Percentiles rank a stretch among this genome's conserved stretches.
phyloP scores from a whole-genome alignment of 306 rosid species.

The Glycine soja region DNA sequence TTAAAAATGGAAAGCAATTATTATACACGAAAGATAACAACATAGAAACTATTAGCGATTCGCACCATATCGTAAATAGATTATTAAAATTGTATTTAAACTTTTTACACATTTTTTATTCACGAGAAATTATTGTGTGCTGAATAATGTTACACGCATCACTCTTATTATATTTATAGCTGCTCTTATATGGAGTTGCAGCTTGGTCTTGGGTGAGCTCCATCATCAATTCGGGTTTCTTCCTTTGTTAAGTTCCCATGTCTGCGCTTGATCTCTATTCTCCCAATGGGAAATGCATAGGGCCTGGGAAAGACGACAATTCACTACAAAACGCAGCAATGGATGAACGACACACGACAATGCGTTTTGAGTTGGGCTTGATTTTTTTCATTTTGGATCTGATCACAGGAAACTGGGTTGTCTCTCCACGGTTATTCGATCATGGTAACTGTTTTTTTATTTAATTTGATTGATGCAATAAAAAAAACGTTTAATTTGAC shows the following conservation, averaged over 20 bases:
- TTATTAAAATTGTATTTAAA: too few relatives aligned
- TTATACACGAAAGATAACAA: too few relatives aligned
- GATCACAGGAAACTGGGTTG: too few relatives aligned
- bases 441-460: neutral
- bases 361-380: neutral
- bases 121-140: too few relatives aligned
- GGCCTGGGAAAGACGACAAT: neutral
- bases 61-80: too few relatives aligned
- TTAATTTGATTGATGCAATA: neutral
- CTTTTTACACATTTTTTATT: too few relatives aligned
- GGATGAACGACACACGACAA: neutral
- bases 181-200: conserved; percentile 41
- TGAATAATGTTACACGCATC: too few relatives aligned
- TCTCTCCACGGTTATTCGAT: neutral
- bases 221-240: conserved; percentile 17
- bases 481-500: too few relatives aligned
- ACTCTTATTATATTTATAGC: too few relatives aligned
- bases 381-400: neutral
- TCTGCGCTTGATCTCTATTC: neutral
- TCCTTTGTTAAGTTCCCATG: neutral
- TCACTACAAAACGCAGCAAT: neutral
- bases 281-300: too few relatives aligned
- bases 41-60: too few relatives aligned
- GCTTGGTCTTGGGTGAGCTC: conserved; percentile 43
- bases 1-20: too few relatives aligned